phyloP scores from a whole-genome alignment of 257 asterid species.

The Handroanthus guayacan region DNA sequence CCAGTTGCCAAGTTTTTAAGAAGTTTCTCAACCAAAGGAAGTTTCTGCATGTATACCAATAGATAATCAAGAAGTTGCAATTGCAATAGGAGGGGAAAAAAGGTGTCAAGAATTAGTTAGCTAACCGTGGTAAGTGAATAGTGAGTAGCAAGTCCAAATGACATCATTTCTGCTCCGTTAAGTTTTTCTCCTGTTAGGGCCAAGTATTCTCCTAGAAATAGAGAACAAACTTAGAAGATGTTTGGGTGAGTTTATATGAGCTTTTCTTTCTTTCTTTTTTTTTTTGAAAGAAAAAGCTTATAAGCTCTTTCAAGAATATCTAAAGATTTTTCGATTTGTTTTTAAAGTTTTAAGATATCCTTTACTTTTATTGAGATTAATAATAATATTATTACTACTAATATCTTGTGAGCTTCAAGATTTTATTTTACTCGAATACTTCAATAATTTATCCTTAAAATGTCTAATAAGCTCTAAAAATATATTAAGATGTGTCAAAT shows the following conservation, averaged over 20 bases:
- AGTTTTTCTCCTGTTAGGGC: conserved; percentile 72
- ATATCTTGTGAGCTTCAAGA: no score
- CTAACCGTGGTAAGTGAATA: conserved; percentile 52
- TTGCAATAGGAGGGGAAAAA: not conserved
- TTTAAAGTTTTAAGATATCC: no score
- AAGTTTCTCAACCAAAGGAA: conserved; percentile 63
- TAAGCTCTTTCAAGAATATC: no score
- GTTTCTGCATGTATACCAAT: conserved; percentile 49
- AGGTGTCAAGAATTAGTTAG: not conserved
- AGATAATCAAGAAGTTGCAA: not conserved
- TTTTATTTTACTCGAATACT: no score
- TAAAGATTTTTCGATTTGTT: no score
- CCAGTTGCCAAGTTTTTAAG: conserved; percentile 60
- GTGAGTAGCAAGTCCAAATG: conserved; percentile 85
- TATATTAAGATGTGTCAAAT: no score
- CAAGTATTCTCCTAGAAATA: conserved; percentile 71
- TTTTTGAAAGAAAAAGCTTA: no score
- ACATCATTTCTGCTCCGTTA: conserved; percentile 74
- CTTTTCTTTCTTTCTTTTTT: no score
- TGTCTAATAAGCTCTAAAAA: not conserved
- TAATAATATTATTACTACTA: no score
- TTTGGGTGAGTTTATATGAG: no score
- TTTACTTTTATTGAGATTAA: no score
- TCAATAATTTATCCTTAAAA: no score
- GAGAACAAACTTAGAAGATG: not conserved